Percentiles rank a stretch among this genome's conserved stretches.
Conservation (phyloP, 2,329 filamentous ascomycete species). For the Trichophyton verrucosum region DNA sequence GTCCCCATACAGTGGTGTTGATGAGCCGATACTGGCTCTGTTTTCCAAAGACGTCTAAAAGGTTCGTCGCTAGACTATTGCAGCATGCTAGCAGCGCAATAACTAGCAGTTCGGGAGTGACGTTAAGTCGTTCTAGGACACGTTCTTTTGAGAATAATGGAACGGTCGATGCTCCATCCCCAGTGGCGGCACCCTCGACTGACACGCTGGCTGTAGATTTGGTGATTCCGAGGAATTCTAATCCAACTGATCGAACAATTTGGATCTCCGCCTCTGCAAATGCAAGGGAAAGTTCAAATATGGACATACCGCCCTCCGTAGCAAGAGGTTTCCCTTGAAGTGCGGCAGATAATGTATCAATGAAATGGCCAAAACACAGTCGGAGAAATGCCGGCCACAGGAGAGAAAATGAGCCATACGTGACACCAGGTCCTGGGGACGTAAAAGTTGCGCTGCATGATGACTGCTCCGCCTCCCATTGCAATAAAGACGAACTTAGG, state of each 20-base stretch:
- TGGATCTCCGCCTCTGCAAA: constrained; percentile 92
- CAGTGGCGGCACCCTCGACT: constrained; percentile 24
- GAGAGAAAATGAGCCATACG: constrained; percentile 65
- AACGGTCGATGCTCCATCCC: constrained; percentile 23
- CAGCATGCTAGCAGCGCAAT: constrained; percentile 79
- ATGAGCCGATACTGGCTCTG: constrained; percentile 69
- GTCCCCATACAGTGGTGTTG: constrained; percentile 79
- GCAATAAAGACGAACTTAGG: constrained; percentile 57
- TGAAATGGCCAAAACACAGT: constrained; percentile 62
- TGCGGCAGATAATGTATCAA: constrained; percentile 79
- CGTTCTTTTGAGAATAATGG: constrained; percentile 34
- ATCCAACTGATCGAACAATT: constrained; percentile 64
- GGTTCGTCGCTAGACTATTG: constrained; percentile 75
- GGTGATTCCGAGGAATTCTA: constrained; percentile 49
- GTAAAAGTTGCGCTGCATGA: constrained; percentile 68
- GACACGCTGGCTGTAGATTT: constrained; percentile 29
- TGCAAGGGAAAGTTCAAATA: constrained; percentile 90
- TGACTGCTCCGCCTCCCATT: constrained; percentile 59
- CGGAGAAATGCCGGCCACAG: constrained; percentile 41
- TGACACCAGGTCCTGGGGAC: constrained; percentile 45
- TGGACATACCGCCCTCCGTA: constrained; percentile 86
- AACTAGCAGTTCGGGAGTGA: constrained; percentile 75
- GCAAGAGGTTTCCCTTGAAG: constrained; percentile 69
- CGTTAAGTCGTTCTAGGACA: constrained; percentile 71
- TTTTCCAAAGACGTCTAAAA: constrained; percentile 66